Conservation (phyloP, 345 rosid species). For the Citrus inodora region DNA sequence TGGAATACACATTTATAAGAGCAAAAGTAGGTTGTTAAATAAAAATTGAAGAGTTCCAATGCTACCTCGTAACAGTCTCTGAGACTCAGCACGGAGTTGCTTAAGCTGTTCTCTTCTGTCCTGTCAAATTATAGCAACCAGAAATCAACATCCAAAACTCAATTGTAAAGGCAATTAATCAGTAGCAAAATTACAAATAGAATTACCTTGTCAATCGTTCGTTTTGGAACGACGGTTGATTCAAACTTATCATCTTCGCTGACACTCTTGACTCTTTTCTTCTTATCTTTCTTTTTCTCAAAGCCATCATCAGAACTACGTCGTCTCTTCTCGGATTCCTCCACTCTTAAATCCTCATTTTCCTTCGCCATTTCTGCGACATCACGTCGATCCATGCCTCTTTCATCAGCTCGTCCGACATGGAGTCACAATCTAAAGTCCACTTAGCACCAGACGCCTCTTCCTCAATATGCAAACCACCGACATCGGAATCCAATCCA, state of each 20-base stretch:
- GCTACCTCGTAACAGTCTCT: slow-evolving; percentile 82
- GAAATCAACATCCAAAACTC: slow-evolving; percentile 1
- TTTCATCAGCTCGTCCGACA: slow-evolving; percentile 30
- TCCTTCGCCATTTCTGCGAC: slow-evolving; percentile 13
- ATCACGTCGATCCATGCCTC: slow-evolving; percentile 14
- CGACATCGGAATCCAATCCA: slow-evolving; percentile 11
- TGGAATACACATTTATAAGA: neutral
- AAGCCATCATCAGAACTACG: slow-evolving; percentile 13
- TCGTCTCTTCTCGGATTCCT: slow-evolving; percentile 22
- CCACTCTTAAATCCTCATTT: slow-evolving; percentile 4
- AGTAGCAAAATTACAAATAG: neutral
- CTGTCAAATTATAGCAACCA: slow-evolving; percentile 23
- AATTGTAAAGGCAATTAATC: neutral
- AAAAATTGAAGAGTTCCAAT: neutral
- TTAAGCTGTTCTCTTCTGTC: slow-evolving; percentile 61
- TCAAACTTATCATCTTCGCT: slow-evolving; percentile 34
- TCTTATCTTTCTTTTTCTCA: slow-evolving; percentile 23
- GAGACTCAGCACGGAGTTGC: slow-evolving; percentile 75
- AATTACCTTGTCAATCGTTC: slow-evolving; percentile 46
- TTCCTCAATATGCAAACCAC: slow-evolving; percentile 25
- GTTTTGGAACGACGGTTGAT: slow-evolving; percentile 38
- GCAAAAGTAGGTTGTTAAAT: neutral
- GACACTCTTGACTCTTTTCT: slow-evolving; percentile 25
- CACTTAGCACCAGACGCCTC: slow-evolving; percentile 33
- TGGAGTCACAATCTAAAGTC: slow-evolving; percentile 42